Conservation (phyloP, 352 stramenopile species). For the Pythium aphanidermatum region DNA sequence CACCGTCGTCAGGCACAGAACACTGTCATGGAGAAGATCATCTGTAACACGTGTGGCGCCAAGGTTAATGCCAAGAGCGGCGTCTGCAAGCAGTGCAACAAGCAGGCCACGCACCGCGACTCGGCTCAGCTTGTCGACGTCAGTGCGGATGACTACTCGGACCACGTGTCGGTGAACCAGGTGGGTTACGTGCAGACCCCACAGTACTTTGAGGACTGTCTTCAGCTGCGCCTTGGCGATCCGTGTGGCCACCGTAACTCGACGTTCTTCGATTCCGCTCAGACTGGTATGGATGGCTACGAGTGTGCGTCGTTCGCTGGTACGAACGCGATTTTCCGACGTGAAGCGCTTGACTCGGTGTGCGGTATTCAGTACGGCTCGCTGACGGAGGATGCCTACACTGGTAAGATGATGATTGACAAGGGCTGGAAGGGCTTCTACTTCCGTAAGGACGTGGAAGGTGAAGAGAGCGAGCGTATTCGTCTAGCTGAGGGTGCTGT, state of each 20-base stretch:
- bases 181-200: conserved; percentile 79
- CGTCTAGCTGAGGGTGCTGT: conserved; percentile 73
- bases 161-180: conserved; percentile 72
- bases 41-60: conserved; percentile 62
- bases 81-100: conserved; percentile 78
- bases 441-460: conserved; percentile 87
- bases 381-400: conserved; percentile 83
- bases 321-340: conserved; percentile 77
- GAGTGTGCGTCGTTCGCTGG: conserved; percentile 74
- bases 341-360: conserved; percentile 80
- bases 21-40: conserved; percentile 67
- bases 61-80: conserved; percentile 72
- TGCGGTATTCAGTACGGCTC: conserved; percentile 81
- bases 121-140: conserved; percentile 50
- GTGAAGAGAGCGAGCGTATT: conserved; percentile 64
- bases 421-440: conserved; percentile 86
- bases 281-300: conserved; percentile 80
- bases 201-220: conserved; percentile 82
- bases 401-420: conserved; percentile 58
- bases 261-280: conserved; percentile 83
- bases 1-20: conserved; percentile 82
- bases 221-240: conserved; percentile 79
- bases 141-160: conserved; percentile 82
- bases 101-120: conserved; percentile 42
- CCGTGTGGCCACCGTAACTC: conserved; percentile 73